phyloP scores from a whole-genome alignment of 805 yeast species.

The Wickerhamiella occidentalis region DNA sequence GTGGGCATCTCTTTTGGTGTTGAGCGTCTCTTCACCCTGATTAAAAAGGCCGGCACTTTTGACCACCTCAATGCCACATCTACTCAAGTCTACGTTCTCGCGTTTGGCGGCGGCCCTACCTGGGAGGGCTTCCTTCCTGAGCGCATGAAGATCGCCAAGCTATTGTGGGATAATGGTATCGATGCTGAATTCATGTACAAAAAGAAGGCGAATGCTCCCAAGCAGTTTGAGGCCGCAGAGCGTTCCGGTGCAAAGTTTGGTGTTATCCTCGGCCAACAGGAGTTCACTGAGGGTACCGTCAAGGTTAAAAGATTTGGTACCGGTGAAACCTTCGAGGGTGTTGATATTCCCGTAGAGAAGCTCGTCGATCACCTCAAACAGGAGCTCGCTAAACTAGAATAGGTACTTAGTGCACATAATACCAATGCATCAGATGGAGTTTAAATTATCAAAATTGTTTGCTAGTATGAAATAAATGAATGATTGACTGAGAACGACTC shows the following conservation, averaged over 20 bases:
- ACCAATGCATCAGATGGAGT: too few relatives aligned
- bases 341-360: slow-evolving; percentile 49
- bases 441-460: too few relatives aligned
- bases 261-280: slow-evolving; percentile 92
- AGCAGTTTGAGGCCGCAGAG: slow-evolving; percentile 97
- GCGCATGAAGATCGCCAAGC: slow-evolving; percentile 75
- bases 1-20: slow-evolving; percentile 96
- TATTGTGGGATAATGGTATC: slow-evolving; percentile 78
- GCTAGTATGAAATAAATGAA: too few relatives aligned
- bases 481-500: too few relatives aligned
- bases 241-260: slow-evolving; percentile 83
- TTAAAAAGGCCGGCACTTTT: slow-evolving; percentile 61
- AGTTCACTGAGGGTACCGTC: slow-evolving; percentile 64
- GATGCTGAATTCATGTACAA: slow-evolving; percentile 88
- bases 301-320: slow-evolving; percentile 84
- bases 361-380: slow-evolving; percentile 43
- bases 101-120: slow-evolving; percentile 95
- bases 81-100: slow-evolving; percentile 93
- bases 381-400: slow-evolving; percentile 31
- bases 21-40: slow-evolving; percentile 82
- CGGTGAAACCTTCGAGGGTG: slow-evolving; percentile 80
- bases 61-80: slow-evolving; percentile 66
- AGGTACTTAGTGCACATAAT: too few relatives aligned
- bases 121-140: slow-evolving; percentile 90
- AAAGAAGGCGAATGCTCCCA: slow-evolving; percentile 85